Percentiles rank a stretch among this genome's conserved stretches.
Evolutionary conservation across 108 stramenopile species (phyloP).

Genomic region (Pseudonitzschia pungens): DNA sequence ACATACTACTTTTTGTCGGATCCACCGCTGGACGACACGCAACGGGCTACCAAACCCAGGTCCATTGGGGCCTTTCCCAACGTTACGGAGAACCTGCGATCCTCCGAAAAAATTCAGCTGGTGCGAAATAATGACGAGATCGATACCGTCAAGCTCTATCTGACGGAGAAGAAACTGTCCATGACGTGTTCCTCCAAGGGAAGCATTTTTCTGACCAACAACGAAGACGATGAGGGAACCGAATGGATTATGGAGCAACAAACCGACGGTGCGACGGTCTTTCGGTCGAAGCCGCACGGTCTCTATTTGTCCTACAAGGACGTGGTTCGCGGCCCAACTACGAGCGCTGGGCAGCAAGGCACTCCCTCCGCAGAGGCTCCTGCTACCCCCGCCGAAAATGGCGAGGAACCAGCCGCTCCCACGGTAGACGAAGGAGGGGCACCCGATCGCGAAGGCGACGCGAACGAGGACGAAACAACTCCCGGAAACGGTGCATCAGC

Average conservation of each 20-base stretch:
- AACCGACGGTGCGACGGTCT: conserved; percentile 27
- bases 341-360: too few species aligned
- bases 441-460: neutral
- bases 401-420: neutral
- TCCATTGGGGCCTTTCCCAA: conserved; percentile 43
- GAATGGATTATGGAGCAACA: conserved; percentile 39
- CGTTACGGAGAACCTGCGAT: conserved; percentile 40
- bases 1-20: conserved; percentile 28
- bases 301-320: conserved; percentile 25
- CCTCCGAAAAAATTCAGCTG: conserved; percentile 35
- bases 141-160: neutral
- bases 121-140: neutral
- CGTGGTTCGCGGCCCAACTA: neutral
- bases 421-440: too few species aligned
- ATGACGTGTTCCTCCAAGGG: conserved; percentile 13
- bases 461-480: neutral
- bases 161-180: conserved; percentile 15
- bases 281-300: conserved; percentile 22
- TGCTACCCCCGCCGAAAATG: too few species aligned
- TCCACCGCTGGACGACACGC: neutral
- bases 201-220: neutral
- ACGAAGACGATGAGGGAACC: neutral
- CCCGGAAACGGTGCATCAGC: too few species aligned
- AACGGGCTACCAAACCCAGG: conserved; percentile 2
- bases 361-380: too few species aligned